Evolutionary conservation across 148 eudicot genomes (phyloP), one percentile per base, ranked within the genome.

Genomic region (Vaccinium corymbosum): DNA sequence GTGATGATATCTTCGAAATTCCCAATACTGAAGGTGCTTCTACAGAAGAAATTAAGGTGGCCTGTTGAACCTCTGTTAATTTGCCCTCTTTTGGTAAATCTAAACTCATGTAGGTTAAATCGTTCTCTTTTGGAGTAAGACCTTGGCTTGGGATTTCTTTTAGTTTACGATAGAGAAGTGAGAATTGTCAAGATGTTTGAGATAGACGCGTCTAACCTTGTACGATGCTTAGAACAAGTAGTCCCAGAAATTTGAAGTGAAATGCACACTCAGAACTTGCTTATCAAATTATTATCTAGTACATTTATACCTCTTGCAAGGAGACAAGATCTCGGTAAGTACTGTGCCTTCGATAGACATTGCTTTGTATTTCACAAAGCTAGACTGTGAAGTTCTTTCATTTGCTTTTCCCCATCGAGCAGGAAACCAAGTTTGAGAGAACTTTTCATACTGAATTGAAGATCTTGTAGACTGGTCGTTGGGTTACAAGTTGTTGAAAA

Each of bases 41-140:
- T 50, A 19, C n/a, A n/a, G 87, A 78, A 79, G 81, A 78, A 57
- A 42, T 19, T 80, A 76, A 48, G 88, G 88, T 83, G 85, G 61
- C 2, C 19, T 20, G 27, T 49, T 72, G 38, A 56, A 27, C 27
- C 7, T 11, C 46, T 85, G 22, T 20, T 17, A 1, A 46, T 27
- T 61, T 75, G 9, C 46, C 38, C n/a, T 14, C 50, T 15, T 8
- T 52, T 55, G 7, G 49, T 15, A 38, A 75, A 7, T 32, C 57
- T 20, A 49, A 13, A 12, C 8, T 79, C 53, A 68, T 51, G 17
- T 84, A 79, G 80, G 70, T 35, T 32, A 46, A 57, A 70, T 25
- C 25, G 48, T 83, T 83, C 38, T 61, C 48, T 25, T 48, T 62
- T 53, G 10, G 38, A 35, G 38, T 68, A 29, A 12, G 38, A 27